phyloP scores from a whole-genome alignment of 345 rosid species.

The Rhodamnia argentea region DNA sequence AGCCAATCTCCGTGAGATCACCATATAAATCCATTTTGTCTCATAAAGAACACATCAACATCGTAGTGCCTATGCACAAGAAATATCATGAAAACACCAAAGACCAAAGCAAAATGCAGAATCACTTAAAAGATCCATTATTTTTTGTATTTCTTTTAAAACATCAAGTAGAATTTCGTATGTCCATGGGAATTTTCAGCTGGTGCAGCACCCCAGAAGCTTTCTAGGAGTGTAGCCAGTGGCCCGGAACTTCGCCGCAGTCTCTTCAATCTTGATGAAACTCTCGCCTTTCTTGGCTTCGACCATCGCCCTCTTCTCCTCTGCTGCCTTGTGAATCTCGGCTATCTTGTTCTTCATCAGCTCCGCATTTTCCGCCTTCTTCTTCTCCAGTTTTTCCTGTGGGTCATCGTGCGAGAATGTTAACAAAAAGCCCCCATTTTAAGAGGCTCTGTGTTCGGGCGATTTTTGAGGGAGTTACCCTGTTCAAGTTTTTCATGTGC shows the following conservation, averaged over 20 bases:
- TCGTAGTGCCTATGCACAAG: neutral
- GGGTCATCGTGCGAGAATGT: neutral
- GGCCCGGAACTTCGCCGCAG: slow-evolving; percentile 34
- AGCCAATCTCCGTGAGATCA: neutral
- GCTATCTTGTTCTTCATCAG: slow-evolving; percentile 46
- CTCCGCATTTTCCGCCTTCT: slow-evolving; percentile 48
- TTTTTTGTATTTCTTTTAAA: neutral
- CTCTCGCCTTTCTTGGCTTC: slow-evolving; percentile 41
- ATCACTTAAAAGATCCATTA: neutral
- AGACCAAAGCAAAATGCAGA: neutral
- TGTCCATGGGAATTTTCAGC: neutral
- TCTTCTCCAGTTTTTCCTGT: slow-evolving; percentile 52
- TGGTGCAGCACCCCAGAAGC: slow-evolving; percentile 26
- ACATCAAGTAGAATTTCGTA: neutral
- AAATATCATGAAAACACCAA: neutral
- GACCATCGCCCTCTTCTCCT: slow-evolving; percentile 47
- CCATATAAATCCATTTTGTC: neutral
- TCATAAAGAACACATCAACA: neutral
- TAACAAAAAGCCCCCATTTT: neutral
- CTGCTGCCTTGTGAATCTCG: slow-evolving; percentile 46
- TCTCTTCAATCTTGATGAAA: slow-evolving; percentile 32
- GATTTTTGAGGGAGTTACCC: neutral
- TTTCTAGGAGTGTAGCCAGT: slow-evolving; percentile 33
- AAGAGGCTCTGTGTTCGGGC: neutral
- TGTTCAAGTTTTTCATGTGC: neutral